phyloP scores from a whole-genome alignment of 257 asterid species.

The Anisodus acutangulus region DNA sequence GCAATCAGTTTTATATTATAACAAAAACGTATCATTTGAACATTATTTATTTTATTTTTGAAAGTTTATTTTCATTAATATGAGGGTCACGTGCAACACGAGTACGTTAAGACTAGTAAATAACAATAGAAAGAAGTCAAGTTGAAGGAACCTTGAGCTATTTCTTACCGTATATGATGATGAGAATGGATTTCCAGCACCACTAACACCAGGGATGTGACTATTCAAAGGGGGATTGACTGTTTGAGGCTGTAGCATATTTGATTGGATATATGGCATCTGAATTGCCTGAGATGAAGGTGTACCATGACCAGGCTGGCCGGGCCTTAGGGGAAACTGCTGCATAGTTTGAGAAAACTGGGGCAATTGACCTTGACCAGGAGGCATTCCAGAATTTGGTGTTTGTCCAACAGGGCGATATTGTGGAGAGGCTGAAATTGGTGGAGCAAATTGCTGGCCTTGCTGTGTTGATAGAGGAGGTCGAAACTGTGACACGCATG shows the following conservation, averaged over 20 bases:
- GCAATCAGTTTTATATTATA: too few relatives aligned
- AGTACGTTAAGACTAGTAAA: slow-evolving; percentile 42
- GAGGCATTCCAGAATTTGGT: slow-evolving; percentile 63
- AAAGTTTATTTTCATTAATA: too few relatives aligned
- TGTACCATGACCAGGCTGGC: slow-evolving; percentile 59
- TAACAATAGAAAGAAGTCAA: slow-evolving; percentile 33
- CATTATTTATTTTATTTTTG: too few relatives aligned
- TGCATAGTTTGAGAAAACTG: slow-evolving; percentile 79
- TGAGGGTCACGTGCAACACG: not conserved
- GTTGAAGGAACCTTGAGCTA: slow-evolving; percentile 24
- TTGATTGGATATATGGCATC: slow-evolving; percentile 53
- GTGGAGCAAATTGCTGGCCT: slow-evolving; percentile 61
- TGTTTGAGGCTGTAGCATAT: slow-evolving; percentile 66
- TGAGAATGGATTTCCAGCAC: slow-evolving; percentile 63
- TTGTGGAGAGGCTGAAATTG: slow-evolving; percentile 61
- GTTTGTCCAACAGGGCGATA: slow-evolving; percentile 66
- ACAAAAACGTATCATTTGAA: too few relatives aligned
- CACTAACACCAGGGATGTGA: slow-evolving; percentile 44
- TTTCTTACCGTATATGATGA: slow-evolving; percentile 70
- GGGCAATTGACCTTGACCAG: slow-evolving; percentile 66
- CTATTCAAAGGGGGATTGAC: slow-evolving; percentile 43
- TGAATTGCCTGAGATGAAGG: slow-evolving; percentile 53
- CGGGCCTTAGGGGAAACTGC: slow-evolving; percentile 62
- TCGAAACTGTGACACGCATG: slow-evolving; percentile 56
- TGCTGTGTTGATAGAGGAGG: slow-evolving; percentile 63